These are phyloP conservation scores for Tubosaeta brunneosetosa DNA, from an alignment of 768 basidiomycete species.

Conservation along the genomic window DNA sequence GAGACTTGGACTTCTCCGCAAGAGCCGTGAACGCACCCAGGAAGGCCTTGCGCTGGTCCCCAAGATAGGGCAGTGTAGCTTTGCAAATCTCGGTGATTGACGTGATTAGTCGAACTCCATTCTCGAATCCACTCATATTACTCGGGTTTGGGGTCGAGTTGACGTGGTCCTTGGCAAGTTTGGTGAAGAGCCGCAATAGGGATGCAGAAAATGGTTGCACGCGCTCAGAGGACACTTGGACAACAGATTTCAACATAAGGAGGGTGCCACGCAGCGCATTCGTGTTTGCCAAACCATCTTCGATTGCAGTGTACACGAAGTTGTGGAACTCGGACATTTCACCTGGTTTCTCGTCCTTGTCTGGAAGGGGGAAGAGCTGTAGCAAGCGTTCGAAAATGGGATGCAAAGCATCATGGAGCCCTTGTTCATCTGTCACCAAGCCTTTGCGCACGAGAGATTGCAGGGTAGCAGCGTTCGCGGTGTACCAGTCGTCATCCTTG, in stretches of 20 bases:
- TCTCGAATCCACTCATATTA: slow-evolving; percentile 43
- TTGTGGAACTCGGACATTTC: slow-evolving; percentile 73
- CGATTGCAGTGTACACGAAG: slow-evolving; percentile 69
- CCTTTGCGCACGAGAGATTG: slow-evolving; percentile 87
- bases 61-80: slow-evolving; percentile 70
- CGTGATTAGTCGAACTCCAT: slow-evolving; percentile 59
- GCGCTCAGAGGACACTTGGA: slow-evolving; percentile 74
- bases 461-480: slow-evolving; percentile 61
- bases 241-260: slow-evolving; percentile 82
- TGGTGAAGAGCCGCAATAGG: slow-evolving; percentile 80
- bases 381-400: slow-evolving; percentile 81
- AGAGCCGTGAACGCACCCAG: slow-evolving; percentile 73
- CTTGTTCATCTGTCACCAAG: slow-evolving; percentile 71
- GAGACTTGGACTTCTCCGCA: slow-evolving; percentile 85
- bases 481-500: slow-evolving; percentile 82
- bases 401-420: slow-evolving; percentile 75
- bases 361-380: slow-evolving; percentile 69
- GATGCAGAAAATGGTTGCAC: slow-evolving; percentile 73
- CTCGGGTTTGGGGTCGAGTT: slow-evolving; percentile 42
- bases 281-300: slow-evolving; percentile 73
- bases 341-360: slow-evolving; percentile 68
- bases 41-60: slow-evolving; percentile 81
- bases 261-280: slow-evolving; percentile 74
- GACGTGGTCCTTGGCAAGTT: slow-evolving; percentile 85
- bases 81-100: slow-evolving; percentile 88